Conservation (phyloP, 2,329 filamentous ascomycete species). For the Sporothrix brasiliensis region DNA sequence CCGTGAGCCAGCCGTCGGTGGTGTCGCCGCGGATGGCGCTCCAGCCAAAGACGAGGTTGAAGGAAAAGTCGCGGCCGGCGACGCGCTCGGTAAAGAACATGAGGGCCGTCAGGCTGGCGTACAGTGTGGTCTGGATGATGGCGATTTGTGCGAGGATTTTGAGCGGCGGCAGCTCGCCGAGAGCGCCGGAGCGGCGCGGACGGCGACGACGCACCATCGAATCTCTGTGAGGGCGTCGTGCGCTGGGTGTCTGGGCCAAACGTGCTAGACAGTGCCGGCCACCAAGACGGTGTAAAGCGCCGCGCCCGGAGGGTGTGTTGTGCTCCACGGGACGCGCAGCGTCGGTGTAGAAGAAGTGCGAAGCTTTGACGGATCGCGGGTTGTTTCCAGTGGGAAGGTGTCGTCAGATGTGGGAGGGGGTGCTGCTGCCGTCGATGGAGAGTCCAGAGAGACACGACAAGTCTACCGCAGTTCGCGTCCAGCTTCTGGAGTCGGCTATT, state of each 20-base stretch:
- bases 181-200: constrained; percentile 59
- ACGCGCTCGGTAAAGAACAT: constrained; percentile 63
- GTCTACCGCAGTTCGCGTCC: background rate
- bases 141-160: constrained; percentile 63
- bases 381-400: background rate
- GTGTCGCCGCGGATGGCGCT: constrained; percentile 62
- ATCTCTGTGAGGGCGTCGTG: background rate
- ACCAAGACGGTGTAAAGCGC: background rate
- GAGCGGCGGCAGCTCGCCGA: constrained; percentile 63
- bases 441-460: no score
- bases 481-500: background rate
- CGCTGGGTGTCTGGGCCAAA: background rate
- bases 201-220: constrained; percentile 30
- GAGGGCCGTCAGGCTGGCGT: constrained; percentile 54
- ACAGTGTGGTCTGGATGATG: constrained; percentile 60
- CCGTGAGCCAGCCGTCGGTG: constrained; percentile 63
- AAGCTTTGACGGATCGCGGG: background rate
- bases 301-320: background rate
- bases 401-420: background rate
- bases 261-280: background rate
- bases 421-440: constrained; percentile 1
- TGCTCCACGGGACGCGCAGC: background rate
- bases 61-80: constrained; percentile 57
- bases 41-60: constrained; percentile 62
- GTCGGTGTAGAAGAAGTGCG: background rate